Evolutionary conservation across 441 rosid species (phyloP).

Genomic region (Biscutella auriculata): DNA sequence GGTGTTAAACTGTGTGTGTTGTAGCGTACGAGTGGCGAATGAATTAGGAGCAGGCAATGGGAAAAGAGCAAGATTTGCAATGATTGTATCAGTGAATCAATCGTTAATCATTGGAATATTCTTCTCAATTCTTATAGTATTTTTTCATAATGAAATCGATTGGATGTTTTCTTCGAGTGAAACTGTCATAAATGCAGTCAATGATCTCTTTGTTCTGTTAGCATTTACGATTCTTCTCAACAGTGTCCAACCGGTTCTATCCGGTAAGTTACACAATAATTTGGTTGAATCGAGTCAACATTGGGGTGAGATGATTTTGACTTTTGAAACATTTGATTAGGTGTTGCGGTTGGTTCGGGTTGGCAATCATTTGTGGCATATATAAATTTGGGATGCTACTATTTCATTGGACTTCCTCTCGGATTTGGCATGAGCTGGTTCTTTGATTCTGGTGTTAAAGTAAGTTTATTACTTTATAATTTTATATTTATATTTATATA

Average conservation of each 20-base stretch:
- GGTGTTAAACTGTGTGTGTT: no score
- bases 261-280: slow-evolving; percentile 7
- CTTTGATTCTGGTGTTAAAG: slow-evolving; percentile 34
- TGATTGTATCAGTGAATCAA: slow-evolving; percentile 29
- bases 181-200: slow-evolving; percentile 32
- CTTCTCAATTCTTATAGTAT: slow-evolving; percentile 28
- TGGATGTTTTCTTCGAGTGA: slow-evolving; percentile 38
- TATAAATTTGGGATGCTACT: slow-evolving; percentile 54
- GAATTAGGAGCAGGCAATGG: slow-evolving; percentile 59
- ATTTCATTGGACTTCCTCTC: slow-evolving; percentile 50
- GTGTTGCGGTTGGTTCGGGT: slow-evolving; percentile 66
- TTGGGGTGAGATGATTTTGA: not conserved
- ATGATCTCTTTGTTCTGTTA: slow-evolving; percentile 29
- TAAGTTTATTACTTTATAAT: not conserved
- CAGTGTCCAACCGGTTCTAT: slow-evolving; percentile 48
- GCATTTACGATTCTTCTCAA: slow-evolving; percentile 46
- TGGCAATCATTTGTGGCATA: slow-evolving; percentile 56
- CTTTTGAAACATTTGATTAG: slow-evolving; percentile 22
- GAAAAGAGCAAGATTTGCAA: slow-evolving; percentile 41
- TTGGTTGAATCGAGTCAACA: no score
- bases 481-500: not conserved
- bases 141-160: slow-evolving; percentile 28
- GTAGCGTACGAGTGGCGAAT: slow-evolving; percentile 53
- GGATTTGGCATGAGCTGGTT: slow-evolving; percentile 45
- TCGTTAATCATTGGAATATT: slow-evolving; percentile 39